Evolutionary conservation across 1,284 basidiomycete species (phyloP).

Genomic region (Ceratorhiza oryzae-sativae): DNA sequence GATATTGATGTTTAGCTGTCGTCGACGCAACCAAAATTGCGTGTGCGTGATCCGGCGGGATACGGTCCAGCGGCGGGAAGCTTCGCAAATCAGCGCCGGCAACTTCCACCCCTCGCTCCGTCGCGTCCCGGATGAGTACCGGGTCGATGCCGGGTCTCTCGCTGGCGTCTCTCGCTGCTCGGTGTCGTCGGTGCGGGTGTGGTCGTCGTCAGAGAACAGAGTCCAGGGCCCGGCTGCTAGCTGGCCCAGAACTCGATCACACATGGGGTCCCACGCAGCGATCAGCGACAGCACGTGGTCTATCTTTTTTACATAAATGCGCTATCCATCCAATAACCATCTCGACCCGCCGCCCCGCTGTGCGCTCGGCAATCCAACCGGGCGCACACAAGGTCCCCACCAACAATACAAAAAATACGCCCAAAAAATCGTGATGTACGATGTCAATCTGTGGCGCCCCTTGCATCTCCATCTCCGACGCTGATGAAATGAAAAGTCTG

Average conservation of each 20-base stretch:
- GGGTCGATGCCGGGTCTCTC: not conserved
- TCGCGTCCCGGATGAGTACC: not conserved
- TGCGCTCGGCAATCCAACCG: not conserved
- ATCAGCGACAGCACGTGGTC: constrained; percentile 27
- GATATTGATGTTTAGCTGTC: not conserved
- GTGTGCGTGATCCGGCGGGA: constrained; percentile 28
- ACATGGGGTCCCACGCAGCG: constrained; percentile 15
- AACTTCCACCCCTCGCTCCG: constrained; percentile 3
- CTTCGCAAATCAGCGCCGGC: constrained; percentile 16
- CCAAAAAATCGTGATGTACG: not conserved
- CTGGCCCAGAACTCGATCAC: not conserved
- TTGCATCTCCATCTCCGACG: not conserved
- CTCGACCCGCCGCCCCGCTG: not conserved
- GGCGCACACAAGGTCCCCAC: not conserved
- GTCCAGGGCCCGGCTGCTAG: not conserved
- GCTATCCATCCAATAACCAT: not conserved
- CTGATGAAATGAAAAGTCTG: not conserved
- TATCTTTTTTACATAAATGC: constrained; percentile 11
- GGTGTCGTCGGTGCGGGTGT: not conserved
- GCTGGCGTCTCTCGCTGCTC: constrained; percentile 8
- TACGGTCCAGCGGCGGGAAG: not conserved
- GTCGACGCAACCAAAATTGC: constrained; percentile 16
- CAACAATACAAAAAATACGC: not conserved
- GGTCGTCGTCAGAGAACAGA: not conserved
- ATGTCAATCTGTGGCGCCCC: constrained; percentile 11